These are phyloP conservation scores for Zygoascus bituminiphila DNA, from an alignment of 805 yeast genomes.

Conservation along the genomic window DNA sequence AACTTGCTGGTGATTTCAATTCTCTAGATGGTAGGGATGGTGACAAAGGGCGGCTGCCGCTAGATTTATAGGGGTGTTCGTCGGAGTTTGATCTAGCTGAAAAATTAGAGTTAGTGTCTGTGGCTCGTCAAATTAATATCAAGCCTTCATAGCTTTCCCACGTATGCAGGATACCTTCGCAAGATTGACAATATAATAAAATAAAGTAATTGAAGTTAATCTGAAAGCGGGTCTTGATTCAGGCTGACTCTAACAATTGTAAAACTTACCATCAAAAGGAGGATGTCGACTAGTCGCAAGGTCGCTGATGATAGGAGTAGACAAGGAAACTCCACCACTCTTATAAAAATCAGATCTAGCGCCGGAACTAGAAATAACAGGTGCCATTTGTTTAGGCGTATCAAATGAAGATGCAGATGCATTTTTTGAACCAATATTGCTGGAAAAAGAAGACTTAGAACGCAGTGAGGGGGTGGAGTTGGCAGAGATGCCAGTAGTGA, in stretches of 20 bases:
- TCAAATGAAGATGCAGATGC: neutral
- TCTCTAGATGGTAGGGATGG: too few relatives aligned
- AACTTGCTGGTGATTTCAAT: too few relatives aligned
- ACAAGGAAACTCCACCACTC: neutral
- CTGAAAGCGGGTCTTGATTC: neutral
- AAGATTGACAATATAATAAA: neutral
- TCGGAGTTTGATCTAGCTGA: neutral
- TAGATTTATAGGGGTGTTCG: neutral
- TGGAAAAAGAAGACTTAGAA: neutral
- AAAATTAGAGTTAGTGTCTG: neutral
- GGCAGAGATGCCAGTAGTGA: neutral
- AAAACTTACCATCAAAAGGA: neutral
- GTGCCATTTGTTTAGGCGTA: neutral
- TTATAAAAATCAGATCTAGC: neutral
- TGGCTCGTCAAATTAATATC: neutral
- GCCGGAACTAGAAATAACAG: neutral
- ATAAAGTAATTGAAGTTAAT: neutral
- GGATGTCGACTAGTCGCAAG: neutral
- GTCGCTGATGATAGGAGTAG: neutral
- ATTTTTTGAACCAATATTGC: neutral
- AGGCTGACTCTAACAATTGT: too few relatives aligned
- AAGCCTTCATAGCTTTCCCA: neutral
- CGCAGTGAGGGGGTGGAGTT: neutral
- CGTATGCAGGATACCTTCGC: neutral
- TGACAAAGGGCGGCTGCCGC: constrained; percentile 1